These are phyloP conservation scores for Auricularia heimuer DNA, from an alignment of 768 basidiomycete species.

Conservation along the genomic window DNA sequence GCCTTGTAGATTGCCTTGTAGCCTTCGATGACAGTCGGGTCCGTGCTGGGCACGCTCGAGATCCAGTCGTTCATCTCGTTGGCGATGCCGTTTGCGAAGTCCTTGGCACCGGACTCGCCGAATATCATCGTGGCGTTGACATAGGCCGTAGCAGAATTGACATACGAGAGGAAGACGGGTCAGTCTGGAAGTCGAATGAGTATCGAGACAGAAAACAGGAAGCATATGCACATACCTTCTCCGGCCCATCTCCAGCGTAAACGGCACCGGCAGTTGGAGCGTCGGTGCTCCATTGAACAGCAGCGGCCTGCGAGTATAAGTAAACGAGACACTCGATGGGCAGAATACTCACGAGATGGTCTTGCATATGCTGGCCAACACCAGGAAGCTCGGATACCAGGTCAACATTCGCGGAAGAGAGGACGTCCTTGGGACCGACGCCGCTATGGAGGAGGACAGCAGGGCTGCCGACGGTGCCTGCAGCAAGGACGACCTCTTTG, in stretches of 20 bases:
- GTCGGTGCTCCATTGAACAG: not conserved
- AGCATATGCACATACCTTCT: slow-evolving; percentile 10
- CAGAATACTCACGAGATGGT: slow-evolving; percentile 33
- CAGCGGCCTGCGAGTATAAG: not conserved
- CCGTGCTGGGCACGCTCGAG: slow-evolving; percentile 31
- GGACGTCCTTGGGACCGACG: slow-evolving; percentile 45
- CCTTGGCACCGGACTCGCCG: slow-evolving; percentile 22
- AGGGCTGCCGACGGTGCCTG: slow-evolving; percentile 44
- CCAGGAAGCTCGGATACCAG: slow-evolving; percentile 35
- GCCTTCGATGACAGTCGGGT: slow-evolving; percentile 38
- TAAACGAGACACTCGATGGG: not conserved
- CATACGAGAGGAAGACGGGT: slow-evolving; percentile 37
- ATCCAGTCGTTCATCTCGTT: slow-evolving; percentile 22
- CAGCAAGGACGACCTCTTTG: slow-evolving; percentile 48
- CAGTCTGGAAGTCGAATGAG: not conserved
- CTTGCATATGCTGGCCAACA: slow-evolving; percentile 51
- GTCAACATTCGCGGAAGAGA: slow-evolving; percentile 34
- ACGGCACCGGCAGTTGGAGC: slow-evolving; percentile 22
- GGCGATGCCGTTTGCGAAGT: slow-evolving; percentile 24
- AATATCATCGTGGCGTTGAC: slow-evolving; percentile 42
- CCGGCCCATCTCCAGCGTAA: slow-evolving; percentile 18
- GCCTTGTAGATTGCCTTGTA: slow-evolving; percentile 47
- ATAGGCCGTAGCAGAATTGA: slow-evolving; percentile 58
- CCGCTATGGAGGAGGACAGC: slow-evolving; percentile 49
- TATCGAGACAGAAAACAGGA: not conserved